These are phyloP conservation scores for Polychaeton citri DNA, from an alignment of 2,329 filamentous ascomycete species.

Conservation along the genomic window DNA sequence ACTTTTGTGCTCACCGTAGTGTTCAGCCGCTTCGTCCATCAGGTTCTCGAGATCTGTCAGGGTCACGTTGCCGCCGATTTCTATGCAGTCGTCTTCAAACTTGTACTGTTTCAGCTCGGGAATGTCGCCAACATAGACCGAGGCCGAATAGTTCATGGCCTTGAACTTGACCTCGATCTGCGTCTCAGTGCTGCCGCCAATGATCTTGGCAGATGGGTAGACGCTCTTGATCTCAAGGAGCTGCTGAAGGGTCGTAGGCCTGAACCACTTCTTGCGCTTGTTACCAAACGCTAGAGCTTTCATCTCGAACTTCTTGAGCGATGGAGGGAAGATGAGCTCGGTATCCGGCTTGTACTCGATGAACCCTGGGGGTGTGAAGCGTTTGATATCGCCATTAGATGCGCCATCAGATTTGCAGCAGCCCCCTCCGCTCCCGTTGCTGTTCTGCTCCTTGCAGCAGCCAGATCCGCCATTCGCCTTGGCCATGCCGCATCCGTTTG, in stretches of 20 bases:
- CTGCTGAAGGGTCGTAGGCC: constrained; percentile 75
- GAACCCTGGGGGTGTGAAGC: constrained; percentile 76
- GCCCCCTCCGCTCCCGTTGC: constrained; percentile 13
- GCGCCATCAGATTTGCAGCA: constrained; percentile 24
- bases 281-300: constrained; percentile 80
- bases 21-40: constrained; percentile 61
- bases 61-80: constrained; percentile 84
- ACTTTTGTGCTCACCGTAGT: constrained; percentile 57
- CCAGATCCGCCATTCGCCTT: constrained; percentile 46
- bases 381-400: constrained; percentile 37
- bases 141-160: constrained; percentile 75
- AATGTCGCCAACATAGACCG: constrained; percentile 88
- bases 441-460: constrained; percentile 43
- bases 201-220: constrained; percentile 79
- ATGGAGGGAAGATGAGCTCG: constrained; percentile 85
- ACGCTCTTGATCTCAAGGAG: constrained; percentile 81
- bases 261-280: constrained; percentile 86
- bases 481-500: constrained; percentile 42
- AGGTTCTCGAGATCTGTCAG: constrained; percentile 84
- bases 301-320: constrained; percentile 69
- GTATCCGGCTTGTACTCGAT: constrained; percentile 91
- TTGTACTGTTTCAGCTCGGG: constrained; percentile 71
- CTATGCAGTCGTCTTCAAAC: constrained; percentile 68
- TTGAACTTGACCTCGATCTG: constrained; percentile 99
- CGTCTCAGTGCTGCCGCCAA: constrained; percentile 90